Evolutionary conservation across 768 basidiomycete species (phyloP), one percentile per base, ranked within the genome.

Genomic region (Pulveroboletus sp.): DNA sequence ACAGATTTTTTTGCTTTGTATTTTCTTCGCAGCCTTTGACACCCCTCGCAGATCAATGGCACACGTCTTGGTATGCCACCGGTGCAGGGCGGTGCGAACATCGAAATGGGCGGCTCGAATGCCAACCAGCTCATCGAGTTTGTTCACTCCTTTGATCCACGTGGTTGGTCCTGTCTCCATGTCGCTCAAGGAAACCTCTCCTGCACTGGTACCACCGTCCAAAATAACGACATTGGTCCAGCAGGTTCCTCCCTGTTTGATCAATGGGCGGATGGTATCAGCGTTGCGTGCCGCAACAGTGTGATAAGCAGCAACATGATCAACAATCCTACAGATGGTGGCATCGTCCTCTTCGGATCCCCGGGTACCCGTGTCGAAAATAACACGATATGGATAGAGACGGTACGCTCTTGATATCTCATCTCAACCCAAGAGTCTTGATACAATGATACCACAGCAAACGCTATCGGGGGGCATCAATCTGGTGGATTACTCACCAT

Each of bases 261-360:
- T 54, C 69, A 88, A 63, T 91, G 89, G 89, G 86, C 89, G 1
- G 89, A 90, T 60, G 89, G 89, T 6, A 84, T 91, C 58, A 88
- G 85, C 56, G 64, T 89, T 46, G 80, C 80, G 54, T 91, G 88
- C 62, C 69, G 66, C 53, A 80, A 83, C 62, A 74, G 77, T 52
- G 52, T 79, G 33, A 72, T 90, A 30, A 77, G 75, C 54, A 81
- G 85, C 54, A 91, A 90, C 65, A 74, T 81, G 72, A 69, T 91
- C 40, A 74, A 80, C 55, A 81, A 80, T 48, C 76, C 89, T 8
- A 90, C 89, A 1, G 89, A 90, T 57, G 89, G 89, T 8, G 88
- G 82, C 6, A 86, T 90, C 40, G 86, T 89, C 0, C 53, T 91
- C 0, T 90, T 91, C 57, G 89, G 87, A 18, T 69, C 86, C 3